Evolutionary conservation across 176 grass and related monocot species (phyloP).

Genomic region (Pharus latifolius): DNA sequence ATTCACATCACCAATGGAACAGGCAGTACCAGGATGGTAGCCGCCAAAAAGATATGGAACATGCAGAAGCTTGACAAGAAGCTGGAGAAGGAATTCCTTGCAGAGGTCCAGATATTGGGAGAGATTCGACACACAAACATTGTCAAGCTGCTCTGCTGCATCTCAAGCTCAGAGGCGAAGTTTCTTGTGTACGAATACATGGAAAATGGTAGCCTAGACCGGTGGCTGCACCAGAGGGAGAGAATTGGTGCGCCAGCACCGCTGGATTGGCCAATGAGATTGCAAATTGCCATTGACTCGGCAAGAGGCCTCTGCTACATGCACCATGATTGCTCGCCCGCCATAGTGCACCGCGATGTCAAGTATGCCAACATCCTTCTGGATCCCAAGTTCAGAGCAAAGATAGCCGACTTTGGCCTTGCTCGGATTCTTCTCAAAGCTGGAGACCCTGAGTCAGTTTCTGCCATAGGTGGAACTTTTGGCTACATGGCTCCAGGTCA

Average conservation of each 20-base stretch:
- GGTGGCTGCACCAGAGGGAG: conserved; percentile 34
- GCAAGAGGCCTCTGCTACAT: conserved; percentile 63
- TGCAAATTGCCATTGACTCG: conserved; percentile 43
- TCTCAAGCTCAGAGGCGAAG: conserved; percentile 33
- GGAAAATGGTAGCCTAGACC: conserved; percentile 51
- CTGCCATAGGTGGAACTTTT: conserved; percentile 47
- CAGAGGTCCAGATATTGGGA: conserved; percentile 51
- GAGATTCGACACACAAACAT: conserved; percentile 48
- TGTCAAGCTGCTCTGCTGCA: conserved; percentile 50
- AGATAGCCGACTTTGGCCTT: conserved; percentile 69
- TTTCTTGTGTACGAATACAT: conserved; percentile 68
- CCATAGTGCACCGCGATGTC: conserved; percentile 60
- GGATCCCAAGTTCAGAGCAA: conserved; percentile 42
- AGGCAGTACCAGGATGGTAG: background rate
- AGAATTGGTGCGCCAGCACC: background rate
- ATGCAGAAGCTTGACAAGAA: conserved; percentile 4
- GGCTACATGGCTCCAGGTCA: conserved; percentile 82
- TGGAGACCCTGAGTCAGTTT: conserved; percentile 37
- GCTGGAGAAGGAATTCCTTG: conserved; percentile 48
- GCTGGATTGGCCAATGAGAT: conserved; percentile 42
- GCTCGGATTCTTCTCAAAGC: conserved; percentile 37
- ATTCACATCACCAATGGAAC: conserved; percentile 7
- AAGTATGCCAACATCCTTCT: conserved; percentile 79
- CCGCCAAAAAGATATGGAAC: conserved; percentile 67
- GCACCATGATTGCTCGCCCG: conserved; percentile 41